Percentiles rank a stretch among this genome's conserved stretches.
These are phyloP conservation scores for Globisporangium middletonii DNA, from an alignment of 352 stramenopile species.

Conservation along the genomic window DNA sequence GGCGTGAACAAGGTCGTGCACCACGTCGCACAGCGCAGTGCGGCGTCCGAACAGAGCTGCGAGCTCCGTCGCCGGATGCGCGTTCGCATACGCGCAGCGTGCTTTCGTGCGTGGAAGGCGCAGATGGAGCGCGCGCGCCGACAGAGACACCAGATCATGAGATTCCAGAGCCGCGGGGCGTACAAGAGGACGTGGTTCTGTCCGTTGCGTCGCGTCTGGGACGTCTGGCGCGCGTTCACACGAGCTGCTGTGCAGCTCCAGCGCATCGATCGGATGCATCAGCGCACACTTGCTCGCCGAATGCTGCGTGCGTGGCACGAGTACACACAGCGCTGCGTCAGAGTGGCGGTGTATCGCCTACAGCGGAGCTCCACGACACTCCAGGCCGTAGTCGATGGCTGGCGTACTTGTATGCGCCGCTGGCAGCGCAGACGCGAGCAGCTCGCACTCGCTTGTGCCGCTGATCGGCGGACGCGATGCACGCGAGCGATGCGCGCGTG, in stretches of 20 bases:
- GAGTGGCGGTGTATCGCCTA: conserved; percentile 10
- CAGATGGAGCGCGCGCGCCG: not conserved
- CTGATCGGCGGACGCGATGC: conserved; percentile 17
- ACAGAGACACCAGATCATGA: not conserved
- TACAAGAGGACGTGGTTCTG: conserved; percentile 27
- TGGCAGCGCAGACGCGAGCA: conserved; percentile 22
- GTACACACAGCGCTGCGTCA: not conserved
- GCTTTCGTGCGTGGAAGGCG: conserved; percentile 20
- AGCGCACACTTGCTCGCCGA: not conserved
- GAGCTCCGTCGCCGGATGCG: conserved; percentile 20
- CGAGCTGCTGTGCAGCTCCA: not conserved
- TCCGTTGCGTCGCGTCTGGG: conserved; percentile 20
- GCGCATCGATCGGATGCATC: not conserved
- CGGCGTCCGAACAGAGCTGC: conserved; percentile 14
- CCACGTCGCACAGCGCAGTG: conserved; percentile 18
- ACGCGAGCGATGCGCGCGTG: conserved; percentile 18
- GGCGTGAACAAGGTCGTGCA: conserved; percentile 17
- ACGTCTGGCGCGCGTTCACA: conserved; percentile 13
- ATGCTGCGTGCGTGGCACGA: conserved; percentile 3
- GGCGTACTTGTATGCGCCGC: conserved; percentile 17
- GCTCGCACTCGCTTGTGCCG: conserved; percentile 13
- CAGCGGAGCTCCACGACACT: not conserved
- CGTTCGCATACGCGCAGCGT: conserved; percentile 12
- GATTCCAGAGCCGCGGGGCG: not conserved
- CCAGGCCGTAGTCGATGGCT: conserved; percentile 11